phyloP scores from a whole-genome alignment of 768 basidiomycete genomes.

The Tylopilus sp. region DNA sequence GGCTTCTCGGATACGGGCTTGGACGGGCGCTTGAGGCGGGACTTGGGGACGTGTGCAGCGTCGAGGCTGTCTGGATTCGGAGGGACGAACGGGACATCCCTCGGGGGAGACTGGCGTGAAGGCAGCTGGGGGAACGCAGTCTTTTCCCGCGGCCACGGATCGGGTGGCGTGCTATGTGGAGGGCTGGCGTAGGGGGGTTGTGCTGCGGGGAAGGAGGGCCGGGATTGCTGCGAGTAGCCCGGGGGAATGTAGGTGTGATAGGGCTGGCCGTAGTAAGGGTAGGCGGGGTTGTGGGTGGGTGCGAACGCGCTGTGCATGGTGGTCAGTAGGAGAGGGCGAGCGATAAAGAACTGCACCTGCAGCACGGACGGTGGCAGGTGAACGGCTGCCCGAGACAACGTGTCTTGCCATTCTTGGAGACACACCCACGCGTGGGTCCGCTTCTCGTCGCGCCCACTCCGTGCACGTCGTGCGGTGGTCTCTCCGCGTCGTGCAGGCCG shows the following conservation, averaged over 20 bases:
- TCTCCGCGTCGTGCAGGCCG: background rate
- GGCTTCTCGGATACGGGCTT: constrained; percentile 27
- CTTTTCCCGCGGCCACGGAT: constrained; percentile 36
- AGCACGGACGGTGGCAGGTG: constrained; percentile 21
- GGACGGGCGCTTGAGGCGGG: constrained; percentile 36
- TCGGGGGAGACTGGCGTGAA: constrained; percentile 16
- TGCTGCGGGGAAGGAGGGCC: constrained; percentile 7
- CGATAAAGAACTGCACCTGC: constrained; percentile 12
- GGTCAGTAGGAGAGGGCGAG: constrained; percentile 6
- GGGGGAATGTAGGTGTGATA: constrained; percentile 37
- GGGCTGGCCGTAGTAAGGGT: constrained; percentile 46
- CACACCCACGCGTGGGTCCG: background rate
- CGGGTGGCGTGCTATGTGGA: constrained; percentile 31
- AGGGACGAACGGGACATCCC: constrained; percentile 24
- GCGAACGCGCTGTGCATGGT: constrained; percentile 32
- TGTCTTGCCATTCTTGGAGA: constrained; percentile 37
- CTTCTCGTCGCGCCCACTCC: background rate
- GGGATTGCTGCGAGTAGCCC: constrained; percentile 25
- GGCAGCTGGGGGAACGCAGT: constrained; percentile 28
- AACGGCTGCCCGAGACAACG: constrained; percentile 18
- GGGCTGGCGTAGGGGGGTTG: constrained; percentile 23
- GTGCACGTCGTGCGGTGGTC: background rate
- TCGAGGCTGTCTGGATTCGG: constrained; percentile 20
- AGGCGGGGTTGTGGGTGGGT: constrained; percentile 39
- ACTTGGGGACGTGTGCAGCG: constrained; percentile 24